Conservation (phyloP, 768 basidiomycete genomes). For the Myochromella boudieri region DNA sequence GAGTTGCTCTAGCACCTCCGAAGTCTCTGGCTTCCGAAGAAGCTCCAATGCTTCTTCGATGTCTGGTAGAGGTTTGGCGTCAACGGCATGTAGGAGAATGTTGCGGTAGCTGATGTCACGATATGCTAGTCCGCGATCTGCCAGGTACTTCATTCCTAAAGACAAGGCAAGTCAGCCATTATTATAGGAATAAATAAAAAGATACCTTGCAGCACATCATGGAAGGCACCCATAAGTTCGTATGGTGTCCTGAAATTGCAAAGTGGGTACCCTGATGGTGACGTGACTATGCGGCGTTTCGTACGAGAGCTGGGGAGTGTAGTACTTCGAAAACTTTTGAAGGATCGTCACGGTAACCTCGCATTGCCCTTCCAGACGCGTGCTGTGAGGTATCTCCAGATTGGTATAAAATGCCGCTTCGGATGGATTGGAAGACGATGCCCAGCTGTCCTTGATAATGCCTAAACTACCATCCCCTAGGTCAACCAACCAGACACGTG, state of each 20-base stretch:
- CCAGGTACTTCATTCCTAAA: conserved; percentile 5
- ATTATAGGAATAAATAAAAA: neutral
- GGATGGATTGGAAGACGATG: too few species aligned
- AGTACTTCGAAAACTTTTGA: too few species aligned
- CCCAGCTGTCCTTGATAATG: conserved; percentile 7
- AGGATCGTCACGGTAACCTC: too few species aligned
- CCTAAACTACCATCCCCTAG: neutral
- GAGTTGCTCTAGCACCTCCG: too few species aligned
- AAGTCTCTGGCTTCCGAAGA: neutral
- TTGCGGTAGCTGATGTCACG: conserved; percentile 4
- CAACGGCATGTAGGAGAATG: neutral
- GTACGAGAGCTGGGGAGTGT: neutral
- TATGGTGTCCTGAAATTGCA: neutral
- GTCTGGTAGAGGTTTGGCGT: neutral
- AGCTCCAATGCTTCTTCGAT: neutral
- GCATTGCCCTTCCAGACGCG: too few species aligned
- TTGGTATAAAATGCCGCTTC: neutral
- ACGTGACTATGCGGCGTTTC: neutral
- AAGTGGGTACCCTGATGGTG: neutral
- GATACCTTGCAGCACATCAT: conserved; percentile 1
- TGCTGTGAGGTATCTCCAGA: conserved; percentile 1
- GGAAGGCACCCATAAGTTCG: neutral
- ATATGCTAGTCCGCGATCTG: neutral
- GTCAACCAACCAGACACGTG: conserved; percentile 2
- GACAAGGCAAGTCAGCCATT: neutral